phyloP scores from a whole-genome alignment of 129 eudicot species.

The Helichrysum umbraculigerum region DNA sequence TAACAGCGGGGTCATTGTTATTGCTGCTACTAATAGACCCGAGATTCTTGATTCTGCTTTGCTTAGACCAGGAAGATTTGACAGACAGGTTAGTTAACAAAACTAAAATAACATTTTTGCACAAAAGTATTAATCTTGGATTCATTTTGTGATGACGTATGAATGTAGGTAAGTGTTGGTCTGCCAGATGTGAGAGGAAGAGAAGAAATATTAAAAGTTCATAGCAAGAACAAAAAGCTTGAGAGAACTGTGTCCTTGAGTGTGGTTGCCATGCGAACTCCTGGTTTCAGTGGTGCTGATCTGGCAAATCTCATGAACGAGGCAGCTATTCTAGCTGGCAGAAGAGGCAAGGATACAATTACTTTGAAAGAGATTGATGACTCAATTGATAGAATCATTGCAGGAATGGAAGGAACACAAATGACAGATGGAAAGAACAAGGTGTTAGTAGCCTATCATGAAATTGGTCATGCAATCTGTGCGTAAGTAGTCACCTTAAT shows the following conservation, averaged over 20 bases:
- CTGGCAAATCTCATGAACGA: conserved; percentile 89
- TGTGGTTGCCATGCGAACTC: conserved; percentile 79
- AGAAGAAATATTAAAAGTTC: conserved; percentile 71
- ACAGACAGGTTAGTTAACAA: conserved; percentile 59
- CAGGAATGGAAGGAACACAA: conserved; percentile 86
- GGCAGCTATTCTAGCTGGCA: conserved; percentile 86
- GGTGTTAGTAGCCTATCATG: conserved; percentile 82
- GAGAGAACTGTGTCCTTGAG: conserved; percentile 54
- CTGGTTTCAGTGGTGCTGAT: conserved; percentile 88
- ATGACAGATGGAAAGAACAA: conserved; percentile 93
- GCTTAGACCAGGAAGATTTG: conserved; percentile 88
- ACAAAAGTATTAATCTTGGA: conserved; percentile 5
- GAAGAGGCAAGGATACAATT: conserved; percentile 69
- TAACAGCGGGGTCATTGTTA: conserved; percentile 68
- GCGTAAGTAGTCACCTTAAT: conserved; percentile 43
- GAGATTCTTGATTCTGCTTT: conserved; percentile 87
- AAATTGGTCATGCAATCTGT: conserved; percentile 79
- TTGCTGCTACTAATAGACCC: conserved; percentile 88
- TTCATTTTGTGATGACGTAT: background rate
- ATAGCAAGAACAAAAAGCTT: conserved; percentile 70
- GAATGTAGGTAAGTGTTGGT: conserved; percentile 61
- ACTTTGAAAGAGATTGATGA: conserved; percentile 70
- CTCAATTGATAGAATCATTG: conserved; percentile 73
- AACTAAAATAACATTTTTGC: background rate
- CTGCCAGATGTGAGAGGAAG: conserved; percentile 90